These are phyloP conservation scores for Styphnolobium japonicum DNA, from an alignment of 306 rosid genomes.

Conservation along the genomic window DNA sequence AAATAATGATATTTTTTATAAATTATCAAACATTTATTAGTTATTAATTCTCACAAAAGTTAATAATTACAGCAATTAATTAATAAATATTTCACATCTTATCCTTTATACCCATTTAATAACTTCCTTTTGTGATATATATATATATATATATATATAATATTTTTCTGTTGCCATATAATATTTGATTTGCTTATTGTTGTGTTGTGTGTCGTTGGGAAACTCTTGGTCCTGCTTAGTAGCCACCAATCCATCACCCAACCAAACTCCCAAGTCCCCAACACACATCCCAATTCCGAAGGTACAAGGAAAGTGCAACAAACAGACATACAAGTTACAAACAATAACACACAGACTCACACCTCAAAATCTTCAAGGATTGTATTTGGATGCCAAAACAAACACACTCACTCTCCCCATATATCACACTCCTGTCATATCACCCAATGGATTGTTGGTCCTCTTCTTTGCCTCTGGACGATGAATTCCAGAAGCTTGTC, in stretches of 20 bases:
- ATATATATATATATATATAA: no score
- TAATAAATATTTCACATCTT: neutral
- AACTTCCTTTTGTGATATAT: no score
- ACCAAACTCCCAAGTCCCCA: slow-evolving; percentile 31
- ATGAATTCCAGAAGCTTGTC: slow-evolving; percentile 85
- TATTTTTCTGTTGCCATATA: no score
- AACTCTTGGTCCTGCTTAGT: slow-evolving; percentile 51
- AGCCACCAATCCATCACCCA: slow-evolving; percentile 46
- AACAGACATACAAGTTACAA: slow-evolving; percentile 1
- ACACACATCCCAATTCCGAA: slow-evolving; percentile 38
- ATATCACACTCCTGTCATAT: neutral
- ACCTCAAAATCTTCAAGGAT: no score
- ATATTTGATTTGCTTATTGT: neutral
- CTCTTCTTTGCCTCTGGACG: slow-evolving; percentile 50
- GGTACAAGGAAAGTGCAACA: slow-evolving; percentile 37
- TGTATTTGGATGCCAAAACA: no score
- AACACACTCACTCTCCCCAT: neutral
- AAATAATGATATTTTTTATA: no score
- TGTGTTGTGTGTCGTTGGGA: slow-evolving; percentile 30
- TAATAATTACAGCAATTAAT: neutral
- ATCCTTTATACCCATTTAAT: no score
- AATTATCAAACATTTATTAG: no score
- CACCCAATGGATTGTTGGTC: slow-evolving; percentile 77
- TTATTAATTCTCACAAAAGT: neutral
- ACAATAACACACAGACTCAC: neutral